Conservation (phyloP, 2,329 filamentous ascomycete genomes). For the Phialophora macrospora region DNA sequence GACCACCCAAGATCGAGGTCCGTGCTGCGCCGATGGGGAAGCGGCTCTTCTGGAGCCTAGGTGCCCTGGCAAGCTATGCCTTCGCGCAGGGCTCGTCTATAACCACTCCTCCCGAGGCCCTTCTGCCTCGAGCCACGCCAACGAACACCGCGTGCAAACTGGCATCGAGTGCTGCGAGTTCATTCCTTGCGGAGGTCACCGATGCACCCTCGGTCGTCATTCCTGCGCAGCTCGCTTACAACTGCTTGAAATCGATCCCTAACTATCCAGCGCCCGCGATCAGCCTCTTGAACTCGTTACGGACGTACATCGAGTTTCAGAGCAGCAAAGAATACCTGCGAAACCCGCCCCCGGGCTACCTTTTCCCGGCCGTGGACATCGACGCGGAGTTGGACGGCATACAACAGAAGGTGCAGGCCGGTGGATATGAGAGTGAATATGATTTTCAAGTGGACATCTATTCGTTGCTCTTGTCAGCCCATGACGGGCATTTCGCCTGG, state of each 20-base stretch:
- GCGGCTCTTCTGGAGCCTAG: constrained; percentile 3
- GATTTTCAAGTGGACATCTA: constrained; percentile 62
- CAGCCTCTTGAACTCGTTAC: constrained; percentile 30
- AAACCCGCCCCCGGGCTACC: constrained; percentile 59
- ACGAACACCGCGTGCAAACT: constrained; percentile 23
- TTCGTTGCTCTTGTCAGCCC: constrained; percentile 58
- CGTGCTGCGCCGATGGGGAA: constrained; percentile 17
- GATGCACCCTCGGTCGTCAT: constrained; percentile 7
- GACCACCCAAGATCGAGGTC: background rate
- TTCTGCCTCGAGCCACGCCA: constrained; percentile 22
- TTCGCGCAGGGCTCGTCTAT: constrained; percentile 1
- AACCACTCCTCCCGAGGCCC: constrained; percentile 17
- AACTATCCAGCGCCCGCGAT: constrained; percentile 30
- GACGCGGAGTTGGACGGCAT: constrained; percentile 52
- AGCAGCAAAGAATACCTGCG: constrained; percentile 57
- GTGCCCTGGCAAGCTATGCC: constrained; percentile 14
- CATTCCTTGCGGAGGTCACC: constrained; percentile 10
- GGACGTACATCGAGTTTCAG: constrained; percentile 52
- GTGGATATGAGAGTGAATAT: constrained; percentile 58
- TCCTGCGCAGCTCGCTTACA: constrained; percentile 31
- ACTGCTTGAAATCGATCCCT: constrained; percentile 34
- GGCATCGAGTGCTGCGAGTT: constrained; percentile 27
- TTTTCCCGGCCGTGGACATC: constrained; percentile 55
- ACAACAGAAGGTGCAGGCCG: constrained; percentile 48
- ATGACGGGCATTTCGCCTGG: constrained; percentile 64